A percentile compares a stretch with the other conserved stretches of the same genome.
These are phyloP conservation scores for Diaporthe sp. DNA, from an alignment of 2,329 filamentous ascomycete genomes.

Conservation along the genomic window DNA sequence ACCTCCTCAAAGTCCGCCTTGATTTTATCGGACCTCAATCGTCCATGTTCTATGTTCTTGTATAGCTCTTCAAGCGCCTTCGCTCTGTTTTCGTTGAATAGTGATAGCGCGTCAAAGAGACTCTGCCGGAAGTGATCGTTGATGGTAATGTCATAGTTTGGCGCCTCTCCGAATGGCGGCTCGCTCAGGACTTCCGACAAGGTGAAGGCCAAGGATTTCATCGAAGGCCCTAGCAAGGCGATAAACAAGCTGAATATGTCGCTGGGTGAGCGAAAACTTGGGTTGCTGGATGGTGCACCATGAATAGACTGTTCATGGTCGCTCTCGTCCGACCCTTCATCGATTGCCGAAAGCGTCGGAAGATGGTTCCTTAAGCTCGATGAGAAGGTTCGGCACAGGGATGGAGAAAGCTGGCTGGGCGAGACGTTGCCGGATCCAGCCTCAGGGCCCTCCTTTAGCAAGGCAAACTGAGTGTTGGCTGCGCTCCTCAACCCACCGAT, in stretches of 20 bases:
- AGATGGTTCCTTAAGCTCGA: slow-evolving; percentile 55
- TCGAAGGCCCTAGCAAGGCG: slow-evolving; percentile 87
- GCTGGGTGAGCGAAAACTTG: slow-evolving; percentile 71
- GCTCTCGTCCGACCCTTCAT: slow-evolving; percentile 72
- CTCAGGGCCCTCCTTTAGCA: slow-evolving; percentile 75
- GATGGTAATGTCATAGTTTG: slow-evolving; percentile 77
- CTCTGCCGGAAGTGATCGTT: slow-evolving; percentile 86
- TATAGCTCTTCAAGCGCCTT: slow-evolving; percentile 86
- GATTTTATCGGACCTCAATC: slow-evolving; percentile 77
- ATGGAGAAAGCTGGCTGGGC: slow-evolving; percentile 50
- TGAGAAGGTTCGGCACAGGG: slow-evolving; percentile 47
- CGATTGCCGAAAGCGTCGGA: slow-evolving; percentile 69
- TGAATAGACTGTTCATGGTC: slow-evolving; percentile 57
- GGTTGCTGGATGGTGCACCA: slow-evolving; percentile 44
- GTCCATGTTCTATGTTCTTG: slow-evolving; percentile 79
- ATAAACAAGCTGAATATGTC: slow-evolving; percentile 97
- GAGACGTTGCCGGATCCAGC: slow-evolving; percentile 50
- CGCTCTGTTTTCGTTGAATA: slow-evolving; percentile 83
- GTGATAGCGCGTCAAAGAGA: slow-evolving; percentile 81
- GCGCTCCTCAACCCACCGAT: slow-evolving; percentile 92
- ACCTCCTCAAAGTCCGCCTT: slow-evolving; percentile 98
- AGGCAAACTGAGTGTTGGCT: slow-evolving; percentile 87
- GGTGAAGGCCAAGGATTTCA: slow-evolving; percentile 95
- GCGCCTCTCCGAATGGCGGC: slow-evolving; percentile 80
- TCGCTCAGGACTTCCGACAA: slow-evolving; percentile 90